Base-by-base conservation (phyloP, 495 filamentous ascomycete genomes). In the Saxophila tyrrhenica region DNA sequence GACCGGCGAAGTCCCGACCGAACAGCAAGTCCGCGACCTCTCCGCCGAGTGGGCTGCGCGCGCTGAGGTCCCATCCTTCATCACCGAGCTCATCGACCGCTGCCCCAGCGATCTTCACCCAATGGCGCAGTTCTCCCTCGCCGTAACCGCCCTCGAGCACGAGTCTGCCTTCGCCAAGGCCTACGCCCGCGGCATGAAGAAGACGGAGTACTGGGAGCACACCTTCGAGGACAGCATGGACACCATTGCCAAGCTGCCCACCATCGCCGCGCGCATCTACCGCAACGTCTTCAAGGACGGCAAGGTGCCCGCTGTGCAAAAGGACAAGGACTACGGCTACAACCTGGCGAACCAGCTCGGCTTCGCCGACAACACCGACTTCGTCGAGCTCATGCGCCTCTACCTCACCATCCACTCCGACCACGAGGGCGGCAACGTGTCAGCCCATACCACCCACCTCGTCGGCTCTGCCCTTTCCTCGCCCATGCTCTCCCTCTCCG, bases 141-240 rank as follows among this genome's bases (percentile, higher is more conserved):
- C 94, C 62, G 89, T 98, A 63, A 95, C 85, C 62, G 92, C 92
- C 67, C 87, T 98, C 61, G 94, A 98, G 81, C 89, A 94, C 70
- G 92, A 94, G 73, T 97, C 92, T 48, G 80, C 87, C 51, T 98
- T 98, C 72, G 81, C 94, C 65, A 95, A 94, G 77, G 91, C 91
- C 64, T 98, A 98, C 65, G 91, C 89, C 63, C 95, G 92, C 80
- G 92, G 92, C 68, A 85, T 98, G 66, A 90, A 88, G 79, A 98
- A 98, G 84, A 86, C 85, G 71, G 87, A 97, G 60, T 98, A 98
- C 86, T 98, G 92, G 92, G 81, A 80, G 73, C 88, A 97, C 78
- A 95, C 92, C 62, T 98, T 94, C 66, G 92, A 98, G 81, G 92
- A 98, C 76, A 94, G 90, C 54, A 97, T 98, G 92, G 90, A 98